These are phyloP conservation scores for Macrolepiota fuliginosa DNA, from an alignment of 768 basidiomycete genomes.

Conservation along the genomic window DNA sequence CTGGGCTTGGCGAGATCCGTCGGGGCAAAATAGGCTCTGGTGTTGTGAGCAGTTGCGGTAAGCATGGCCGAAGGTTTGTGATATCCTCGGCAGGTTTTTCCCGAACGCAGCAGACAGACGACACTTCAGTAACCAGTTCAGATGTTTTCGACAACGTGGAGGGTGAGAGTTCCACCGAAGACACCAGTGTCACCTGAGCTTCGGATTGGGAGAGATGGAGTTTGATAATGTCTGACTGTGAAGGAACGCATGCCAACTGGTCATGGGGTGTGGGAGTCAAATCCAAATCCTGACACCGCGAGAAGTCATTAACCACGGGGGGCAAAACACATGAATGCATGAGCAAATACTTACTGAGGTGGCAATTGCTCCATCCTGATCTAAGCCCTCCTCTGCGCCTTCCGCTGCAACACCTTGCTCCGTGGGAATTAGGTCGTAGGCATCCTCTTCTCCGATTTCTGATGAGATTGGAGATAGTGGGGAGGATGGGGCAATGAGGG, in stretches of 20 bases:
- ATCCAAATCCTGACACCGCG: constrained; percentile 1
- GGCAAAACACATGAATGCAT: background rate
- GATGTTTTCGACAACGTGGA: background rate
- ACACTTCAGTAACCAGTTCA: background rate
- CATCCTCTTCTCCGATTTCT: constrained; percentile 12
- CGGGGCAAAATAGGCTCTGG: background rate
- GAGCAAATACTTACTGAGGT: background rate
- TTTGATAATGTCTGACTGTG: constrained; percentile 2
- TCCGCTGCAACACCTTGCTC: background rate
- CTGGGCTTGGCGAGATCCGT: background rate
- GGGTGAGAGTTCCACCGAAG: background rate
- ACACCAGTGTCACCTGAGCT: background rate
- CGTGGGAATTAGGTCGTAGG: background rate
- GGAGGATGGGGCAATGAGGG: constrained; percentile 18
- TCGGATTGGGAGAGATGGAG: background rate
- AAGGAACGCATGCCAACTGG: background rate
- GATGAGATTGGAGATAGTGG: constrained; percentile 22
- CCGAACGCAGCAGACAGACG: background rate
- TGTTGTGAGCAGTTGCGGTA: background rate
- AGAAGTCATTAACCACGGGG: constrained; percentile 1
- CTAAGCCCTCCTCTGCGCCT: background rate
- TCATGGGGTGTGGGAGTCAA: constrained; percentile 9
- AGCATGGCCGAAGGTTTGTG: background rate
- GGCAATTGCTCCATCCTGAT: background rate
- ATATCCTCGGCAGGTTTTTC: background rate